Conservation (phyloP, 176 grass and related monocot genomes). For the Raddia guianensis region DNA sequence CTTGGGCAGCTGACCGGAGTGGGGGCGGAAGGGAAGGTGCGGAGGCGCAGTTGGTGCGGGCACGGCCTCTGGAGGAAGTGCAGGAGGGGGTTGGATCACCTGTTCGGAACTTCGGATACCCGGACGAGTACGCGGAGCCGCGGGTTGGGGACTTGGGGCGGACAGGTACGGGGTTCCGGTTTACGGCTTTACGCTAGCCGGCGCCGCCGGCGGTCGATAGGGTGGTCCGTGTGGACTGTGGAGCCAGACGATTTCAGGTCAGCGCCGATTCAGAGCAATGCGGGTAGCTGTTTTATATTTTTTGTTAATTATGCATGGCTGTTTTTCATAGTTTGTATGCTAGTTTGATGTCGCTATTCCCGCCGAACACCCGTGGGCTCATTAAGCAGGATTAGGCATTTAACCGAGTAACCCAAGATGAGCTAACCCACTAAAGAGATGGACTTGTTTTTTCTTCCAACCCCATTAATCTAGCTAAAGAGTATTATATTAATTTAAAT, state of each 20-base stretch:
- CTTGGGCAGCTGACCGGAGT: neutral
- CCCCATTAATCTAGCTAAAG: too few species aligned
- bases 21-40: neutral
- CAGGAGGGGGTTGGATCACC: slow-evolving; percentile 47
- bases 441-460: too few species aligned
- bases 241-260: slow-evolving; percentile 14
- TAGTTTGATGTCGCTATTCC: neutral
- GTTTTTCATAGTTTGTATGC: neutral
- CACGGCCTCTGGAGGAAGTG: slow-evolving; percentile 37
- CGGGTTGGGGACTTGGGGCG: slow-evolving; percentile 36
- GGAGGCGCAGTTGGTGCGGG: slow-evolving; percentile 4
- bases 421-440: too few species aligned
- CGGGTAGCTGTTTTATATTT: slow-evolving; percentile 29
- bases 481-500: too few species aligned
- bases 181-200: slow-evolving; percentile 48
- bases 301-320: neutral
- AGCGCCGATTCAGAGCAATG: slow-evolving; percentile 20
- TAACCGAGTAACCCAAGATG: too few species aligned
- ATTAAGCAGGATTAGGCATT: too few species aligned
- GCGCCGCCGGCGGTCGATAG: slow-evolving; percentile 29
- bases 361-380: too few species aligned
- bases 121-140: slow-evolving; percentile 47
- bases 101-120: slow-evolving; percentile 55
- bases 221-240: neutral
- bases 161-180: slow-evolving; percentile 49